Percentiles rank a stretch among this genome's conserved stretches.
Evolutionary conservation across 1,284 basidiomycete genomes (phyloP).

Genomic region (Sporisorium iseilematis-ciliati): DNA sequence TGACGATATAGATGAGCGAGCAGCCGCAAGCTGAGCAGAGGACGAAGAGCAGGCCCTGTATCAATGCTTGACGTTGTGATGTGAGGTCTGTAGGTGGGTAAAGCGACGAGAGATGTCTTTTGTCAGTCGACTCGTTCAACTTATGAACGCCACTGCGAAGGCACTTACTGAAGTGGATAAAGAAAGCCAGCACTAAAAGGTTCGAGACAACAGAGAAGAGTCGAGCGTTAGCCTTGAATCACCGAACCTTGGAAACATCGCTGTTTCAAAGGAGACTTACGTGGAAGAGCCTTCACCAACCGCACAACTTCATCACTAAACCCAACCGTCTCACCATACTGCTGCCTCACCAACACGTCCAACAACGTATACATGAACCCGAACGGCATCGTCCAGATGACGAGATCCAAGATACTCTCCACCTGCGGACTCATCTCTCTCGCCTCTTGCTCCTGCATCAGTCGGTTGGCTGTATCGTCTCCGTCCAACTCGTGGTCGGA

Average conservation of each 20-base stretch:
- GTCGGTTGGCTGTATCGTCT: conserved; percentile 45
- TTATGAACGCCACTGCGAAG: neutral
- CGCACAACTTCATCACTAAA: conserved; percentile 40
- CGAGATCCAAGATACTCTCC: conserved; percentile 55
- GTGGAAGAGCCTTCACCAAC: conserved; percentile 49
- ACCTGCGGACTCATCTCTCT: conserved; percentile 44
- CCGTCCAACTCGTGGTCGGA: conserved; percentile 41
- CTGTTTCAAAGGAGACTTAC: conserved; percentile 29
- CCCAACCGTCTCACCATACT: conserved; percentile 62
- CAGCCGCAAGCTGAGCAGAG: conserved; percentile 48
- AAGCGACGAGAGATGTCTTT: too few species aligned
- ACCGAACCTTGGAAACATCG: neutral
- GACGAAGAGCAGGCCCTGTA: conserved; percentile 45
- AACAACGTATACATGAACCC: conserved; percentile 63
- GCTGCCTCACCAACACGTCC: conserved; percentile 66
- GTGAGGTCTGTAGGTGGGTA: conserved; percentile 33
- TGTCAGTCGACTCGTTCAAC: neutral
- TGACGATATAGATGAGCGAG: conserved; percentile 61
- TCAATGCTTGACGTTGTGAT: conserved; percentile 40
- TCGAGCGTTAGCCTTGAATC: too few species aligned
- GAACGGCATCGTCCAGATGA: conserved; percentile 68
- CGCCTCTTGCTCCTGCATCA: conserved; percentile 49
- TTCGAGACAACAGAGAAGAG: conserved; percentile 53
- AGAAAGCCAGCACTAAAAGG: conserved; percentile 44
- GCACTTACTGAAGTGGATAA: conserved; percentile 57